phyloP scores from a whole-genome alignment of 2,329 filamentous ascomycete species.

The Cucurbitaria berberidis region DNA sequence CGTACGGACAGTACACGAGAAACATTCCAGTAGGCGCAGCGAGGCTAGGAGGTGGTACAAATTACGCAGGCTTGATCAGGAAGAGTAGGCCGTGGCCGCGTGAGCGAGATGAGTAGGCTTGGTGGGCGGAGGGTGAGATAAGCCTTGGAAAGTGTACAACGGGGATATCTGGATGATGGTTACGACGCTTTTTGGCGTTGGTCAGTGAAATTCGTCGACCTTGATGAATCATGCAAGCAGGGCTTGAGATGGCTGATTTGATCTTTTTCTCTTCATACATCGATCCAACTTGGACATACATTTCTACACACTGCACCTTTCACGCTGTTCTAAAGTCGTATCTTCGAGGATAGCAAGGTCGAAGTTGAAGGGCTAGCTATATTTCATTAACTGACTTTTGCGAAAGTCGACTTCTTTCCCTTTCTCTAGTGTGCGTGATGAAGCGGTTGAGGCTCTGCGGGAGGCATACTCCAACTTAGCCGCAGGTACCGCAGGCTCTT shows the following conservation, averaged over 20 bases:
- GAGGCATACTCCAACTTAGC: not conserved
- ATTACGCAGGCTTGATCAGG: constrained; percentile 5
- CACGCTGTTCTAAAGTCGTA: too few relatives aligned
- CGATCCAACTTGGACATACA: too few relatives aligned
- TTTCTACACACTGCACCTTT: too few relatives aligned
- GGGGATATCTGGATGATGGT: not conserved
- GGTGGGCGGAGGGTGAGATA: not conserved
- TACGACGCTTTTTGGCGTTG: not conserved
- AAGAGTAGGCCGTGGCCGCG: not conserved
- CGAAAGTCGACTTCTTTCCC: too few relatives aligned
- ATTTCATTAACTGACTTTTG: too few relatives aligned
- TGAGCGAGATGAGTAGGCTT: constrained; percentile 12
- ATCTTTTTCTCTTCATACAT: too few relatives aligned
- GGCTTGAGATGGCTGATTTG: too few relatives aligned
- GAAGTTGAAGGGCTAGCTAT: too few relatives aligned
- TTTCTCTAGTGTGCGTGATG: not conserved
- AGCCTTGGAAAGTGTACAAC: not conserved
- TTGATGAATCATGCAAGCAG: not conserved
- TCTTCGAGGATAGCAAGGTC: too few relatives aligned
- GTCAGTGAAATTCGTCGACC: not conserved
- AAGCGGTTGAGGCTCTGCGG: not conserved
- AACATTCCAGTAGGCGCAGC: not conserved
- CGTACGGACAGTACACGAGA: not conserved
- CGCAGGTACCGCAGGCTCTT: too few relatives aligned
- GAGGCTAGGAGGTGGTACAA: constrained; percentile 1